phyloP scores from a whole-genome alignment of 2,329 filamentous ascomycete species.

The Colletotrichum eremochloae region DNA sequence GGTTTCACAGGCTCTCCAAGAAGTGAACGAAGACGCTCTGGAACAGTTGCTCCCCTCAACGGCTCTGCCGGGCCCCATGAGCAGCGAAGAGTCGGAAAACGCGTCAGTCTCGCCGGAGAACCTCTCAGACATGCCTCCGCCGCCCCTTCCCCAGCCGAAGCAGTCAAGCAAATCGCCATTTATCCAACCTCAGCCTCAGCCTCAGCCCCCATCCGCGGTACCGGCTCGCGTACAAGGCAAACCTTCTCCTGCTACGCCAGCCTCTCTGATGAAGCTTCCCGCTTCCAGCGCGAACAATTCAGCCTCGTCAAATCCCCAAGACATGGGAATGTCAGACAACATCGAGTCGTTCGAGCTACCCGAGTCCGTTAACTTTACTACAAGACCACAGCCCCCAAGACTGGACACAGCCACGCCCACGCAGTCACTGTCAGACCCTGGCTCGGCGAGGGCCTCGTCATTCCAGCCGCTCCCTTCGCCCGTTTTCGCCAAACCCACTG shows the following conservation, averaged over 20 bases:
- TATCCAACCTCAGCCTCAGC: constrained; percentile 66
- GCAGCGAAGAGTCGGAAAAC: constrained; percentile 73
- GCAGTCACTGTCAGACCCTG: constrained; percentile 54
- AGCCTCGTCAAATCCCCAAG: constrained; percentile 54
- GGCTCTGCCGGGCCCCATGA: constrained; percentile 38
- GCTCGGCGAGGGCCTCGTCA: constrained; percentile 63
- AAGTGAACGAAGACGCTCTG: constrained; percentile 55
- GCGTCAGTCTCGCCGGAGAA: constrained; percentile 75
- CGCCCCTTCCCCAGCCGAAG: constrained; percentile 74
- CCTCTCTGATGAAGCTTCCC: constrained; percentile 85
- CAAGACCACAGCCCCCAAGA: constrained; percentile 60
- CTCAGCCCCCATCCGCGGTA: constrained; percentile 44
- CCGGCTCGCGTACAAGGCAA: constrained; percentile 53
- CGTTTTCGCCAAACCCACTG: constrained; percentile 56
- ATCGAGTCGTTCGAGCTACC: constrained; percentile 77
- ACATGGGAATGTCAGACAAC: constrained; percentile 60
- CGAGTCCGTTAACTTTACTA: constrained; percentile 71
- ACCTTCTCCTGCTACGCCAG: constrained; percentile 82
- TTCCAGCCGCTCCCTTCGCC: constrained; percentile 66
- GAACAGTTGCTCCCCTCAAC: constrained; percentile 43
- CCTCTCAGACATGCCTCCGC: constrained; percentile 75
- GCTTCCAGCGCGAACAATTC: constrained; percentile 63
- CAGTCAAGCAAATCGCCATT: constrained; percentile 78
- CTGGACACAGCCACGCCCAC: constrained; percentile 66
- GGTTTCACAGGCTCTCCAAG: constrained; percentile 67